Percentiles rank a stretch among this genome's conserved stretches.
Conservation (phyloP, 2,329 filamentous ascomycete species). For the Trichoderma sp. region DNA sequence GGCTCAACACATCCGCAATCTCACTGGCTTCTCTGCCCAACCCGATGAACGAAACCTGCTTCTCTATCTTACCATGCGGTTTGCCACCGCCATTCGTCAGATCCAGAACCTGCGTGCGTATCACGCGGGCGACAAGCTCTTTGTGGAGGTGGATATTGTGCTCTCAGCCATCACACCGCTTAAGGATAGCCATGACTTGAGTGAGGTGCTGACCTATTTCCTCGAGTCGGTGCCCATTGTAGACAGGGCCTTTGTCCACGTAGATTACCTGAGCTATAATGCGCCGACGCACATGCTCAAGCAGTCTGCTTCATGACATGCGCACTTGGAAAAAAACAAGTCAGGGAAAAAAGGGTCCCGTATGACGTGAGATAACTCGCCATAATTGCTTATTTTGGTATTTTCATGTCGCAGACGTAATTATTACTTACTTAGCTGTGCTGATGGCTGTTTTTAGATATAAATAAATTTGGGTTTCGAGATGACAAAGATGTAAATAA, state of each 20-base stretch:
- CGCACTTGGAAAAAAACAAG: background rate
- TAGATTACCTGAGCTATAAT: constrained; percentile 62
- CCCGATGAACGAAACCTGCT: constrained; percentile 81
- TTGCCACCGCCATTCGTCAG: constrained; percentile 80
- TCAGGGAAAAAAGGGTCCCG: background rate
- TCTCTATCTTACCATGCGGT: constrained; percentile 89
- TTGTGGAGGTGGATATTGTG: constrained; percentile 78
- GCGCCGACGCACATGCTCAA: constrained; percentile 56
- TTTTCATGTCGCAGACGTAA: background rate
- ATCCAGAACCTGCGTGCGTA: constrained; percentile 85
- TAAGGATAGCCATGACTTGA: constrained; percentile 76
- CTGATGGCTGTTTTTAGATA: background rate
- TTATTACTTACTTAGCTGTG: background rate
- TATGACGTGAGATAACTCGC: background rate
- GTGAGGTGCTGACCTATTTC: constrained; percentile 76
- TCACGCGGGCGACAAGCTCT: constrained; percentile 80
- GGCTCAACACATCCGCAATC: constrained; percentile 72
- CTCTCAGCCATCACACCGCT: constrained; percentile 72
- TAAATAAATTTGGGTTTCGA: background rate
- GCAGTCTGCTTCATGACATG: constrained; percentile 23
- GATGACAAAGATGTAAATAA: background rate
- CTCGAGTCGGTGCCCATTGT: constrained; percentile 80
- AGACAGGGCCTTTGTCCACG: constrained; percentile 67
- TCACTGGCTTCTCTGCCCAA: constrained; percentile 74
- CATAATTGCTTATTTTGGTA: background rate